Percentiles rank a stretch among this genome's conserved stretches.
Evolutionary conservation across 495 filamentous ascomycete species (phyloP).

Genomic region (Mycothermus thermophilus): DNA sequence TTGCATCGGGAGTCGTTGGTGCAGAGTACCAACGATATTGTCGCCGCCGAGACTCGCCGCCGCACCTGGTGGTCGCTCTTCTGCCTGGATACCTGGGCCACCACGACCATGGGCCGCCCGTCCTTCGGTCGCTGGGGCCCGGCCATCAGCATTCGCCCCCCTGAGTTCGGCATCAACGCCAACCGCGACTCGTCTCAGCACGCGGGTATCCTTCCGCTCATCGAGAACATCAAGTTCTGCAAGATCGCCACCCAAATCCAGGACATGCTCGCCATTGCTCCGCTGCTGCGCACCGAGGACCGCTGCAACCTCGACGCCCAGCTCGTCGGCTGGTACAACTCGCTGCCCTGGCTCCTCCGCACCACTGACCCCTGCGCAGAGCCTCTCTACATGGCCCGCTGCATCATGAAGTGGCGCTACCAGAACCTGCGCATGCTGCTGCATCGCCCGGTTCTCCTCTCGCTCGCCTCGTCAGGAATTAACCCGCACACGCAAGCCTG

Average conservation of each 20-base stretch:
- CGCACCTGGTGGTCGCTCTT: conserved; percentile 72
- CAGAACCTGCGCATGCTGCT: conserved; percentile 67
- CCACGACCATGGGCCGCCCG: conserved; percentile 61
- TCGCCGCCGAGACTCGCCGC: conserved; percentile 48
- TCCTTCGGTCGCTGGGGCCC: conserved; percentile 63
- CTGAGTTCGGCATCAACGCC: conserved; percentile 39
- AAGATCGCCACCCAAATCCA: conserved; percentile 68
- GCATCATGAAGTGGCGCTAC: conserved; percentile 73
- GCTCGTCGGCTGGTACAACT: conserved; percentile 57
- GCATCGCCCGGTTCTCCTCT: conserved; percentile 61
- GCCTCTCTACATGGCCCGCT: conserved; percentile 51
- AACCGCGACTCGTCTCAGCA: conserved; percentile 39
- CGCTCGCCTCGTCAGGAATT: conserved; percentile 52
- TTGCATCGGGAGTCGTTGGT: conserved; percentile 58
- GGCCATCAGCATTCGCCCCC: conserved; percentile 55
- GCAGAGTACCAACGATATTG: conserved; percentile 37
- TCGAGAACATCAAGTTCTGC: conserved; percentile 69
- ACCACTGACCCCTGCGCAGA: conserved; percentile 57
- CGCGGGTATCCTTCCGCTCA: conserved; percentile 52
- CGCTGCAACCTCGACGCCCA: conserved; percentile 51
- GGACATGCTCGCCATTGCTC: conserved; percentile 56
- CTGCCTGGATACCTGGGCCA: conserved; percentile 69
- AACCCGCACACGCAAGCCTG: conserved; percentile 41
- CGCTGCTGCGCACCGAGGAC: conserved; percentile 51
- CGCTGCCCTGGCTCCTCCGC: conserved; percentile 55